A percentile compares a stretch with the other conserved stretches of the same genome.
phyloP scores from a whole-genome alignment of 345 rosid genomes.

The Hibiscus mutabilis region DNA sequence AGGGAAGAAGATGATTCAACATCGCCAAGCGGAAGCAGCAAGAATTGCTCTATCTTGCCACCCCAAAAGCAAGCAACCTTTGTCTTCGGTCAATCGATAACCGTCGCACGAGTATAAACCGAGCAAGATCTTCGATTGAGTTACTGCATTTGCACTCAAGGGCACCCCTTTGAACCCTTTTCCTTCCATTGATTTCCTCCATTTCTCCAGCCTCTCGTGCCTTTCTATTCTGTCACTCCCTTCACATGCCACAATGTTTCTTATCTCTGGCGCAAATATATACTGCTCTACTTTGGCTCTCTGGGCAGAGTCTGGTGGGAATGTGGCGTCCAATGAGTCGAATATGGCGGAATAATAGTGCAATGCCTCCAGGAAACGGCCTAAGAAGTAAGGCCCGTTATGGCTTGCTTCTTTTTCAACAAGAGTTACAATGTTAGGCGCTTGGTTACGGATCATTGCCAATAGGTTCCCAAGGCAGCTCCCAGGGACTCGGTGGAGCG shows the following conservation, averaged over 20 bases:
- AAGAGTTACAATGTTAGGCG: slow-evolving; percentile 56
- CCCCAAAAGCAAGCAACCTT: slow-evolving; percentile 64
- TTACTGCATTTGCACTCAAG: slow-evolving; percentile 56
- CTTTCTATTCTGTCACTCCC: slow-evolving; percentile 51
- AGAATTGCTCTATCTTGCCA: slow-evolving; percentile 60
- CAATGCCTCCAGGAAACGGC: slow-evolving; percentile 62
- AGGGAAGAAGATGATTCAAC: slow-evolving; percentile 19
- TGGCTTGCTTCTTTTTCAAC: slow-evolving; percentile 68
- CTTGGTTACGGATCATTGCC: slow-evolving; percentile 58
- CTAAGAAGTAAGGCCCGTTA: slow-evolving; percentile 54
- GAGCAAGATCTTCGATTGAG: slow-evolving; percentile 52
- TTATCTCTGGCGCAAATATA: slow-evolving; percentile 55
- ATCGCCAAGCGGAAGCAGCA: slow-evolving; percentile 64
- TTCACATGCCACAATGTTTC: slow-evolving; percentile 55
- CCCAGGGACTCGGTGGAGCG: slow-evolving; percentile 47
- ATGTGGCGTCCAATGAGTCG: slow-evolving; percentile 55
- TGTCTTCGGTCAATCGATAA: slow-evolving; percentile 61
- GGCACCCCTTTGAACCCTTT: slow-evolving; percentile 55
- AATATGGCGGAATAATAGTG: slow-evolving; percentile 62
- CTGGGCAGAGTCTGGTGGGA: slow-evolving; percentile 51
- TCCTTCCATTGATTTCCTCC: slow-evolving; percentile 62
- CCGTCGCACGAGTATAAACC: slow-evolving; percentile 60
- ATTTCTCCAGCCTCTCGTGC: slow-evolving; percentile 62
- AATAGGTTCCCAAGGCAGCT: slow-evolving; percentile 37
- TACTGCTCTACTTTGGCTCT: slow-evolving; percentile 60